Conservation (phyloP, 2,329 filamentous ascomycete species). For the Colletotrichum lindemuthianum region DNA sequence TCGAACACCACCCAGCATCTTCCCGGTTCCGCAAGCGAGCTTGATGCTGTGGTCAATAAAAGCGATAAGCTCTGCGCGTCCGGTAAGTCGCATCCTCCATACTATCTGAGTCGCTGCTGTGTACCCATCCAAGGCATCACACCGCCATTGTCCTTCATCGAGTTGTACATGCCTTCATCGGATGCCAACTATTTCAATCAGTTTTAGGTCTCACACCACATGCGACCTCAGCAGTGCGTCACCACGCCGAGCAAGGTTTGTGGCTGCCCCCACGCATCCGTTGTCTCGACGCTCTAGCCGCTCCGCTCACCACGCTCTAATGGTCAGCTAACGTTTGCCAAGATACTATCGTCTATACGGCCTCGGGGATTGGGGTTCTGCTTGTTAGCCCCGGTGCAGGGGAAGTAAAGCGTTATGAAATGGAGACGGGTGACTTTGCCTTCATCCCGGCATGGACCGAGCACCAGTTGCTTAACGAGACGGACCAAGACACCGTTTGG, state of each 20-base stretch:
- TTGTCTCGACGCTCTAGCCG: no score
- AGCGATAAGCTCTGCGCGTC: constrained; percentile 75
- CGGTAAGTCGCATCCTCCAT: constrained; percentile 53
- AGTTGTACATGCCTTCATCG: constrained; percentile 33
- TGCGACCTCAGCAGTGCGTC: constrained; percentile 70
- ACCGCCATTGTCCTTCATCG: neutral
- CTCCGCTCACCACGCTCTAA: neutral
- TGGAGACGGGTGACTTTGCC: constrained; percentile 74
- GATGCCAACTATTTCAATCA: constrained; percentile 43
- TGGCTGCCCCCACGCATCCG: no score
- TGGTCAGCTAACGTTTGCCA: constrained; percentile 30
- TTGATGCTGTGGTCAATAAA: constrained; percentile 70
- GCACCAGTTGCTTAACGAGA: constrained; percentile 76
- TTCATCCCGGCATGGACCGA: constrained; percentile 76
- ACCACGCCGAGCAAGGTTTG: constrained; percentile 74
- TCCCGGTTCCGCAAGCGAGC: constrained; percentile 45
- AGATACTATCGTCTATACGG: constrained; percentile 77
- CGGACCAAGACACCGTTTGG: constrained; percentile 70
- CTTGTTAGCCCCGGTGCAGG: constrained; percentile 66
- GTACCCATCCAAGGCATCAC: constrained; percentile 4
- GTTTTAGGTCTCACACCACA: constrained; percentile 73
- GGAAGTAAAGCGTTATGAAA: constrained; percentile 62
- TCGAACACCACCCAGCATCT: constrained; percentile 50
- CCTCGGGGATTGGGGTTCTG: constrained; percentile 69
- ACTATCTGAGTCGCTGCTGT: constrained; percentile 6